Conservation (phyloP, 768 basidiomycete species). For the Termitomyces sp. region DNA sequence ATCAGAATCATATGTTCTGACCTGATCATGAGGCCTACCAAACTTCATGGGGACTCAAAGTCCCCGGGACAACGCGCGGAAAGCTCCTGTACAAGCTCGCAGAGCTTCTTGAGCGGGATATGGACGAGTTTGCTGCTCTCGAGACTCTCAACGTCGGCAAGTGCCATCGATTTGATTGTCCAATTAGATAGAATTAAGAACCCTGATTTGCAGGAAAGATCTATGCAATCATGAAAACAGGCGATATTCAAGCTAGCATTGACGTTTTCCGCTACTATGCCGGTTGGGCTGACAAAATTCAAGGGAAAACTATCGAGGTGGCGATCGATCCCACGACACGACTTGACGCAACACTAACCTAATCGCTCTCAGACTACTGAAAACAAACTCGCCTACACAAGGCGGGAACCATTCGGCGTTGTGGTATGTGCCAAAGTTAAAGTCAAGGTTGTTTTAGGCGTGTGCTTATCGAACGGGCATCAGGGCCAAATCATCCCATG, state of each 20-base stretch:
- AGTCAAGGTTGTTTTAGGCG: neutral
- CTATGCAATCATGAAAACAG: conserved; percentile 40
- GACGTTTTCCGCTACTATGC: conserved; percentile 69
- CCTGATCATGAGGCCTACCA: conserved; percentile 34
- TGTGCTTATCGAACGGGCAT: neutral
- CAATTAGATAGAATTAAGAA: neutral
- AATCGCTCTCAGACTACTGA: conserved; percentile 22
- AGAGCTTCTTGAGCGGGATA: conserved; percentile 25
- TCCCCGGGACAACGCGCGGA: too few species aligned
- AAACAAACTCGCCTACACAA: conserved; percentile 25
- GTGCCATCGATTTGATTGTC: conserved; percentile 1
- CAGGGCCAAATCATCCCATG: conserved; percentile 55
- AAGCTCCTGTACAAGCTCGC: conserved; percentile 29
- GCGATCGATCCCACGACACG: too few species aligned
- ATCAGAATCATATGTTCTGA: neutral
- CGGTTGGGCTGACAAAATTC: conserved; percentile 83
- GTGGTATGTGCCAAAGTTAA: conserved; percentile 22
- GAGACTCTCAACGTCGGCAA: conserved; percentile 24
- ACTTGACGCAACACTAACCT: neutral
- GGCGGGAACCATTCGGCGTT: conserved; percentile 58
- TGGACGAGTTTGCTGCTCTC: conserved; percentile 28
- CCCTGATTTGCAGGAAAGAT: conserved; percentile 43
- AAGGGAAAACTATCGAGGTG: conserved; percentile 65
- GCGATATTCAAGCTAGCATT: conserved; percentile 47
- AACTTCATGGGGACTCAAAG: conserved; percentile 64